Percentiles rank a stretch among this genome's conserved stretches.
Conservation (phyloP, 306 rosid species). For the Castanopsis chinensis region DNA sequence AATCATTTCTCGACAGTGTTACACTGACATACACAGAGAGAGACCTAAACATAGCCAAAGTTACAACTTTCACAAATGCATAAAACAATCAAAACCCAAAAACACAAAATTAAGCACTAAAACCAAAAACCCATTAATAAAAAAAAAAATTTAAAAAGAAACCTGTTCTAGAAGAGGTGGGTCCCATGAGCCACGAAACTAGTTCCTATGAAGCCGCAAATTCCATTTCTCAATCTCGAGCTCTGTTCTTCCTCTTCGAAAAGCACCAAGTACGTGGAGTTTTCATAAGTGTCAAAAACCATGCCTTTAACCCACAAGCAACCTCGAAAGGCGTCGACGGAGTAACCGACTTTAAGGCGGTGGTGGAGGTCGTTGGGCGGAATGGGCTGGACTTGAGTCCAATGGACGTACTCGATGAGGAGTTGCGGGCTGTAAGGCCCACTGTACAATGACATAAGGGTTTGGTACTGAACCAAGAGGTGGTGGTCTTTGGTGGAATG, state of each 20-base stretch:
- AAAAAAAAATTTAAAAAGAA: not conserved
- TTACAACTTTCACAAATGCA: too few species aligned
- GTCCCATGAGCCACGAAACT: constrained; percentile 34
- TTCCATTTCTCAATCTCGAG: constrained; percentile 10
- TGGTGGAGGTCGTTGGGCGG: constrained; percentile 10
- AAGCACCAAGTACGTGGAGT: constrained; percentile 17
- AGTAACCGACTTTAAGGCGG: constrained; percentile 25
- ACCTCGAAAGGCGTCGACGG: constrained; percentile 23
- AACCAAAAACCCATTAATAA: not conserved
- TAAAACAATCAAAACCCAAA: not conserved
- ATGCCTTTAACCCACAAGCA: constrained; percentile 26
- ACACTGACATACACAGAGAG: too few species aligned
- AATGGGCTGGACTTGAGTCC: constrained; percentile 27
- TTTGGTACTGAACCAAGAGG: constrained; percentile 33
- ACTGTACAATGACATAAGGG: not conserved
- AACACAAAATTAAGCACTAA: not conserved
- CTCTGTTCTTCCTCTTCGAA: not conserved
- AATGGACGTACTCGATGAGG: not conserved
- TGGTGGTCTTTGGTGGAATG: not conserved
- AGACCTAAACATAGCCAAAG: too few species aligned
- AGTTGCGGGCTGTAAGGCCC: not conserved
- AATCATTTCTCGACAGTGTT: too few species aligned
- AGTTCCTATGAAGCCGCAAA: constrained; percentile 31
- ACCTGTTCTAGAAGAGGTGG: constrained; percentile 29
- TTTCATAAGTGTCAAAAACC: constrained; percentile 22